Conservation (phyloP, 768 basidiomycete genomes). For the Lactarius trivialis region DNA sequence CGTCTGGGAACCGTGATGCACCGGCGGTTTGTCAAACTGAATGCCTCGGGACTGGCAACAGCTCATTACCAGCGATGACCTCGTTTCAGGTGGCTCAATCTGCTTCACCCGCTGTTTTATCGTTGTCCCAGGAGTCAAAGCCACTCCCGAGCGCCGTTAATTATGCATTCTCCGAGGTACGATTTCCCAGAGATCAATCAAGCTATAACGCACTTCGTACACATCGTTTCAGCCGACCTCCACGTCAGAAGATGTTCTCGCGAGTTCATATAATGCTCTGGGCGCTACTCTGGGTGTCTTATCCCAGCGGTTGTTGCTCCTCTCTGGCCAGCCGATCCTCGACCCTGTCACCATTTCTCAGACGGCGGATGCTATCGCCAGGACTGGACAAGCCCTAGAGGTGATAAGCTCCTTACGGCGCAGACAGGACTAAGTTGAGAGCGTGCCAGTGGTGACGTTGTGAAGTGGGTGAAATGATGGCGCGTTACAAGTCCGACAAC, state of each 20-base stretch:
- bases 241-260: constrained; percentile 3
- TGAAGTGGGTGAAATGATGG: constrained; percentile 14
- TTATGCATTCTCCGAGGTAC: constrained; percentile 1
- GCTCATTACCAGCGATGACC: not conserved
- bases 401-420: constrained; percentile 15
- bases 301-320: constrained; percentile 15
- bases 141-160: not conserved
- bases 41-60: not conserved
- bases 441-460: constrained; percentile 7
- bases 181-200: not conserved
- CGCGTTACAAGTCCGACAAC: not conserved
- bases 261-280: constrained; percentile 10
- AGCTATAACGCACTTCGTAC: not conserved
- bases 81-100: not conserved
- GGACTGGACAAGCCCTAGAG: constrained; percentile 17
- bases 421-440: constrained; percentile 8
- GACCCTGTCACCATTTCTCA: constrained; percentile 18
- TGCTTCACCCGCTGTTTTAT: constrained; percentile 1
- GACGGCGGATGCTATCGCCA: constrained; percentile 23
- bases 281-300: constrained; percentile 10
- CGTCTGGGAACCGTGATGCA: not conserved
- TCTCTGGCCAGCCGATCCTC: constrained; percentile 12
- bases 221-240: not conserved
- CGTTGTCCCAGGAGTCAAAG: not conserved
- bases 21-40: constrained; percentile 1